Evolutionary conservation across 306 rosid species (phyloP), one percentile per base, ranked within the genome.

Genomic region (Arachis hypogaea): DNA sequence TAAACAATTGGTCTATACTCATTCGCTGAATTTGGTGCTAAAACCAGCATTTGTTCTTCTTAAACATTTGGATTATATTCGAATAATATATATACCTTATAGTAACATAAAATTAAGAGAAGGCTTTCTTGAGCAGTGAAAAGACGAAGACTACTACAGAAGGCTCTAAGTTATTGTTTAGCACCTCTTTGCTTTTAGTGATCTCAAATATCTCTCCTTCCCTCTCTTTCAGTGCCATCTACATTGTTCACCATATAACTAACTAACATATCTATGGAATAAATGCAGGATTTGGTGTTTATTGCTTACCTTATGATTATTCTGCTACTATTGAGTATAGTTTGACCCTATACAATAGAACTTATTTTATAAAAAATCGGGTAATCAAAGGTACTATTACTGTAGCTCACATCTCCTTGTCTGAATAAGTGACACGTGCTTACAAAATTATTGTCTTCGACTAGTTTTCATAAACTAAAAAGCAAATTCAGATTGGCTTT

Each of bases 261-360:
- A 62, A 73, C 69, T 49, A 49, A 45, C 7, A 18, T 18, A 54
- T 66, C 22, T 66, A 57, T 73, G 11, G 55, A 46, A 18, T 41
- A 68, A 30, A 77, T 80, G 80, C 93, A 93, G 98, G 85, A 49
- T 46, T 76, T 42, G 75, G 50, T 5, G 82, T 81, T 57, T 52
- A 71, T 74, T 88, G 86, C 67, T 22, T 75, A 42, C 29, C 82
- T 51, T 93, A 88, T 81, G 84, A 90, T 74, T 85, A 88, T 81
- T 85, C 82, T 45, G 87, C 91, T 22, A 83, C 87, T 54, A 79
- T 82, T 22, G 60, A 90, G 92, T 14, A 14, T 14, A 14, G 14
- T 14, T 14, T 14, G 14, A 14, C 14, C 14, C 14, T 14, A 14
- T 14, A 14, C 14, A 14, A 14, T 14, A 14, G 14, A 14, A 14